phyloP scores from a whole-genome alignment of 768 basidiomycete genomes.

The Russula sp. region DNA sequence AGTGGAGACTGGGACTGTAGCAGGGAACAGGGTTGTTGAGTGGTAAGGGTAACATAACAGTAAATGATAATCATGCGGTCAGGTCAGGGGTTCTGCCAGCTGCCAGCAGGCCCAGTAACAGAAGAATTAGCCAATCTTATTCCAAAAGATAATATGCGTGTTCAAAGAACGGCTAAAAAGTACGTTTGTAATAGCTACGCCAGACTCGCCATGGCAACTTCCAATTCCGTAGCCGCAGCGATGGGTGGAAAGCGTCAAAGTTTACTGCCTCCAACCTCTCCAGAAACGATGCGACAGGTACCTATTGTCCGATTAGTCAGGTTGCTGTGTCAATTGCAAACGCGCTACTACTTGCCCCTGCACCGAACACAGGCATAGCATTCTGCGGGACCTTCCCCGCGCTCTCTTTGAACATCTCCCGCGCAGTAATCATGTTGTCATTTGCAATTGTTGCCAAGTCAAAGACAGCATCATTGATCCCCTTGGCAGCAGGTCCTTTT shows the following conservation, averaged over 20 bases:
- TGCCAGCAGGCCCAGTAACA: not conserved
- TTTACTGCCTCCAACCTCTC: conserved; percentile 55
- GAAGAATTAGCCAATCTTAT: no score
- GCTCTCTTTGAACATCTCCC: conserved; percentile 54
- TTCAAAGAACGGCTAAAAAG: conserved; percentile 26
- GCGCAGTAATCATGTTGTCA: conserved; percentile 70
- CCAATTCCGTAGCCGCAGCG: conserved; percentile 64
- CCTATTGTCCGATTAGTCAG: conserved; percentile 32
- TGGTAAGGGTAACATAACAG: conserved; percentile 7
- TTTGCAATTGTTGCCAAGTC: conserved; percentile 78
- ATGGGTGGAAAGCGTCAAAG: conserved; percentile 65
- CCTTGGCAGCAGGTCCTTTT: conserved; percentile 43
- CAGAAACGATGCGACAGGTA: conserved; percentile 61
- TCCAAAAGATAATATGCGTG: not conserved
- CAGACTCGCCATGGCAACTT: conserved; percentile 69
- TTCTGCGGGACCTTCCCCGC: conserved; percentile 44
- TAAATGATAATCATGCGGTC: not conserved
- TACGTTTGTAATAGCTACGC: conserved; percentile 41
- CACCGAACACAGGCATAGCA: conserved; percentile 66
- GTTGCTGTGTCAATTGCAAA: not conserved
- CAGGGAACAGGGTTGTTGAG: conserved; percentile 8
- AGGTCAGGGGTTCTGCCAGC: conserved; percentile 1
- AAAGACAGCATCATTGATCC: conserved; percentile 70
- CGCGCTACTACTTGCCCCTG: conserved; percentile 49
- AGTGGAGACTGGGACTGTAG: not conserved